These are phyloP conservation scores for Podila minutissima DNA, from an alignment of 192 early-diverging fungal genomes.

Conservation along the genomic window DNA sequence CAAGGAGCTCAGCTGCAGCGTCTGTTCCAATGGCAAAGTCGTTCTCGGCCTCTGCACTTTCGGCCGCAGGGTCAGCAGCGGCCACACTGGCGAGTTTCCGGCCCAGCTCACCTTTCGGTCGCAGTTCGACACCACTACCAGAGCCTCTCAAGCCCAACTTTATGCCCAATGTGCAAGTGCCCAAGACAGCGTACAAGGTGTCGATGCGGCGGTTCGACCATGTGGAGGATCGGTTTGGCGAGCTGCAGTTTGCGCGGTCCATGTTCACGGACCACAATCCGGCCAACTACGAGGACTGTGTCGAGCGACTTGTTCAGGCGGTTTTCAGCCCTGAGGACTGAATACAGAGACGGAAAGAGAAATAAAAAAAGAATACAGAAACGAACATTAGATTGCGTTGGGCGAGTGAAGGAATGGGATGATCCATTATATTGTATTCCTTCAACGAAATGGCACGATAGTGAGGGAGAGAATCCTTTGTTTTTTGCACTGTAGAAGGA, in stretches of 20 bases:
- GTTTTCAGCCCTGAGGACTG: conserved; percentile 21
- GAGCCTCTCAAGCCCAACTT: not conserved
- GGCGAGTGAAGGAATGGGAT: too few species aligned
- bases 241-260: conserved; percentile 79
- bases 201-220: conserved; percentile 75
- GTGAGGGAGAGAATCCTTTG: too few species aligned
- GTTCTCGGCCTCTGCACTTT: conserved; percentile 16
- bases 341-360: not conserved
- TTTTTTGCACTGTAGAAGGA: too few species aligned
- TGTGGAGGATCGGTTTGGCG: conserved; percentile 79
- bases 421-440: too few species aligned
- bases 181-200: conserved; percentile 58
- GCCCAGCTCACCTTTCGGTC: conserved; percentile 41
- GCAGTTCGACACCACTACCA: conserved; percentile 27
- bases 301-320: conserved; percentile 28
- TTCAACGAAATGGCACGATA: too few species aligned
- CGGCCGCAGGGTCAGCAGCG: conserved; percentile 15
- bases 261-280: conserved; percentile 87
- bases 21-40: conserved; percentile 23
- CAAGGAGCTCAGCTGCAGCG: not conserved
- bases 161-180: conserved; percentile 26
- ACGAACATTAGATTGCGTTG: not conserved
- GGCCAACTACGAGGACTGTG: conserved; percentile 70
- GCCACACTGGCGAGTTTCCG: conserved; percentile 20
- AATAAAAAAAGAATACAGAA: not conserved